Percentiles rank a stretch among this genome's conserved stretches.
Evolutionary conservation across 2,329 filamentous ascomycete species (phyloP).

Genomic region (Talaromyces amestolkiae): DNA sequence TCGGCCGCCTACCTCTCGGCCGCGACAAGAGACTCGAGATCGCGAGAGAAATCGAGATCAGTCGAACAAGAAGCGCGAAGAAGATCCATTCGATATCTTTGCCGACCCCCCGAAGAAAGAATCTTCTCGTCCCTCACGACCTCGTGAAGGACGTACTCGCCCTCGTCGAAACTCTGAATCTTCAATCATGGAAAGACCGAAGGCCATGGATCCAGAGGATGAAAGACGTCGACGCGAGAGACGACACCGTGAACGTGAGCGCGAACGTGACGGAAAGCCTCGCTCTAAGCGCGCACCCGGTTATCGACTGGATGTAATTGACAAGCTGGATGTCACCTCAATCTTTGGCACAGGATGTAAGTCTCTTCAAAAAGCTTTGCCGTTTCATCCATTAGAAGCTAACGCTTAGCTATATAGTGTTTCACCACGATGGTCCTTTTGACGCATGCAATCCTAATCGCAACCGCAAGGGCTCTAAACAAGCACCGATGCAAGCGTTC

Average conservation of each 20-base stretch:
- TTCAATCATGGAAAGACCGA: constrained; percentile 55
- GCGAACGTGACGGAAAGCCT: constrained; percentile 44
- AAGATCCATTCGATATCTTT: constrained; percentile 49
- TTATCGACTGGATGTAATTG: constrained; percentile 75
- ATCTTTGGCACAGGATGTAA: constrained; percentile 89
- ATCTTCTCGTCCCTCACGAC: constrained; percentile 26
- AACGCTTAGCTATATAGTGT: constrained; percentile 58
- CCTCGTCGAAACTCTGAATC: constrained; percentile 63
- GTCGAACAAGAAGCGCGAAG: constrained; percentile 20
- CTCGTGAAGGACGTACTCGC: constrained; percentile 44
- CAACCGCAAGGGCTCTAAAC: constrained; percentile 76
- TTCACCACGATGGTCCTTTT: constrained; percentile 96
- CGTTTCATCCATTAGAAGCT: neutral
- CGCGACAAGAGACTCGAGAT: constrained; percentile 16
- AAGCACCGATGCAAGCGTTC: constrained; percentile 94
- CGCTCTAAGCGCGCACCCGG: constrained; percentile 41
- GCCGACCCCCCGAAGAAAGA: constrained; percentile 41
- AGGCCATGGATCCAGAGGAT: constrained; percentile 49
- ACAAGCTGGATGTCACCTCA: constrained; percentile 92
- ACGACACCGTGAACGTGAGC: constrained; percentile 36
- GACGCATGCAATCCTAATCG: constrained; percentile 94
- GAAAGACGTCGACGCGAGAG: constrained; percentile 52
- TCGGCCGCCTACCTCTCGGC: constrained; percentile 27
- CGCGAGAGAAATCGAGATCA: constrained; percentile 7
- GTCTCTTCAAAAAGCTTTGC: constrained; percentile 37